phyloP scores from a whole-genome alignment of 768 basidiomycete genomes.

The Mycena kentingensis region DNA sequence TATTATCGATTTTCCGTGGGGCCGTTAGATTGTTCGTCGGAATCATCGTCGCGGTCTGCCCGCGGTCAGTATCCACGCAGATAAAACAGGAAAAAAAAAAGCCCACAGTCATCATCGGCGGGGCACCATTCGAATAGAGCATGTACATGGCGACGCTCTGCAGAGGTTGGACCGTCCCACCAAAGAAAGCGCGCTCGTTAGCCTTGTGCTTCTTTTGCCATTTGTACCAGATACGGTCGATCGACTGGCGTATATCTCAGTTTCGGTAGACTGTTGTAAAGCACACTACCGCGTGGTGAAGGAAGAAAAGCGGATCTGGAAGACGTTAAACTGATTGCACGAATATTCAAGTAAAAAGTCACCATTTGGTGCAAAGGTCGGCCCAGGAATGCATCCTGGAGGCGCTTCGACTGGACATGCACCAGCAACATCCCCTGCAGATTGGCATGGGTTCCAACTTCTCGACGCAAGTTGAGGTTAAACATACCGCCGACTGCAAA shows the following conservation, averaged over 20 bases:
- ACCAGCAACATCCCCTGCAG: slow-evolving; percentile 32
- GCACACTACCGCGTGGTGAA: slow-evolving; percentile 36
- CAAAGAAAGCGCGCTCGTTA: slow-evolving; percentile 31
- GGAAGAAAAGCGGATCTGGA: slow-evolving; percentile 37
- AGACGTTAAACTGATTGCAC: background rate
- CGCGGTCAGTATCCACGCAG: background rate
- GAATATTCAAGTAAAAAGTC: background rate
- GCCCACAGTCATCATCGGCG: slow-evolving; percentile 28
- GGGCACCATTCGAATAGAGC: slow-evolving; percentile 27
- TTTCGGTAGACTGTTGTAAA: background rate
- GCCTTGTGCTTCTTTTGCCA: slow-evolving; percentile 32
- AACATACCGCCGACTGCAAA: slow-evolving; percentile 32
- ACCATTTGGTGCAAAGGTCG: slow-evolving; percentile 38
- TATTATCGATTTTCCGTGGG: slow-evolving; percentile 26
- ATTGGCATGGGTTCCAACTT: too few relatives aligned
- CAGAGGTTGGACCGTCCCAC: slow-evolving; percentile 32
- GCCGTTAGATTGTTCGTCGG: slow-evolving; percentile 31
- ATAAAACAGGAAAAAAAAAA: background rate
- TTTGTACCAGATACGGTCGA: slow-evolving; percentile 40
- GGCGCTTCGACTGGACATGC: slow-evolving; percentile 30
- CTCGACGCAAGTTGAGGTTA: too few relatives aligned
- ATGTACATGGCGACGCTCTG: slow-evolving; percentile 22
- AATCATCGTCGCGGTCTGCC: slow-evolving; percentile 6
- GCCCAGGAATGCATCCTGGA: slow-evolving; percentile 25
- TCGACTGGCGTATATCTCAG: slow-evolving; percentile 24